Conservation (phyloP, 2,329 filamentous ascomycete genomes). For the Penicillium sp. region DNA sequence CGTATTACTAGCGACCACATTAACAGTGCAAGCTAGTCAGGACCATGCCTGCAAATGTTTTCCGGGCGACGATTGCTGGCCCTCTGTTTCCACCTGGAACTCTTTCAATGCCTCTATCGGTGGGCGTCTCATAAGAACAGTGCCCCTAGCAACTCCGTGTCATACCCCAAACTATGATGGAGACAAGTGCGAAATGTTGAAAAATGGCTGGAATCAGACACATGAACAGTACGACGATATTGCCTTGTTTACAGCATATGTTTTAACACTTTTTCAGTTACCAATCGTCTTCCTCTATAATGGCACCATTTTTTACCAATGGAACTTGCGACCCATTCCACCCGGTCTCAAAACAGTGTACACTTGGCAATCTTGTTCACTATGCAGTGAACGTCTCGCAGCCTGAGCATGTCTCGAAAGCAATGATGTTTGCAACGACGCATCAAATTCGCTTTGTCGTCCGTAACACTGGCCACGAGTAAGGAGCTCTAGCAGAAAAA, state of each 20-base stretch:
- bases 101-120: constrained; percentile 9
- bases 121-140: constrained; percentile 5
- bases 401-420: constrained; percentile 20
- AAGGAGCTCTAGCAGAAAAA: background rate
- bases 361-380: constrained; percentile 24
- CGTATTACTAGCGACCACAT: background rate
- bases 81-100: background rate
- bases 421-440: constrained; percentile 41
- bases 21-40: background rate
- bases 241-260: too few relatives aligned
- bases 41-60: constrained; percentile 5
- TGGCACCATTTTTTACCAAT: constrained; percentile 34
- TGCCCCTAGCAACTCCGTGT: constrained; percentile 10
- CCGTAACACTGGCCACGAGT: constrained; percentile 46
- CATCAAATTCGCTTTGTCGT: constrained; percentile 52
- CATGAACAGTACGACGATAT: constrained; percentile 41
- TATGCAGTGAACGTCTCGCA: constrained; percentile 36
- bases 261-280: constrained; percentile 47
- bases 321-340: constrained; percentile 44
- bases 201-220: constrained; percentile 45
- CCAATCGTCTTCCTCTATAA: constrained; percentile 48
- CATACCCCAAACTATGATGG: constrained; percentile 45
- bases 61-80: constrained; percentile 14
- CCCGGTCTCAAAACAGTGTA: constrained; percentile 25
- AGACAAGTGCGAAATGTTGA: constrained; percentile 41